Percentiles rank a stretch among this genome's conserved stretches.
phyloP scores from a whole-genome alignment of 2,329 filamentous ascomycete genomes.

The Scedosporium minutisporum region DNA sequence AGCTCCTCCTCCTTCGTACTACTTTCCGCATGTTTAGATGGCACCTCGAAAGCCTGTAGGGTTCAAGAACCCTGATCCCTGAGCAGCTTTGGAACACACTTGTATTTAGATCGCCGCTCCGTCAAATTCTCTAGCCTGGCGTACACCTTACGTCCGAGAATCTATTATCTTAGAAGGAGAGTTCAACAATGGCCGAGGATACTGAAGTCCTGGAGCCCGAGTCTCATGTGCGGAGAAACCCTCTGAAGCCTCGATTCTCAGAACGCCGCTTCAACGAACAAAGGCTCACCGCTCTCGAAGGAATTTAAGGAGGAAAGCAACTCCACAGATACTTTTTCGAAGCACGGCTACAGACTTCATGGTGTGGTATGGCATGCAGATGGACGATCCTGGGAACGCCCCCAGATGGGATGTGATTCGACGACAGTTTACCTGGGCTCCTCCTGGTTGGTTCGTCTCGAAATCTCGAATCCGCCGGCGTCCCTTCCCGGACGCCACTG shows the following conservation, averaged over 20 bases:
- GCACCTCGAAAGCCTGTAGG: neutral
- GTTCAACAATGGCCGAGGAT: too few relatives aligned
- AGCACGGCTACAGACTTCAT: neutral
- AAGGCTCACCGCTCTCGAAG: too few relatives aligned
- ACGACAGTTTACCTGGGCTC: neutral
- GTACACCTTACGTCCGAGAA: too few relatives aligned
- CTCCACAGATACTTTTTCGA: neutral
- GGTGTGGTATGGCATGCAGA: neutral
- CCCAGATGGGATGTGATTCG: neutral
- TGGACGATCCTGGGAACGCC: neutral
- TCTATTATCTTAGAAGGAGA: too few relatives aligned
- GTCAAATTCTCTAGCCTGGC: too few relatives aligned
- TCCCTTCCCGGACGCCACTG: neutral
- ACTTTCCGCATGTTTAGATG: neutral
- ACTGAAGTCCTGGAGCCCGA: too few relatives aligned
- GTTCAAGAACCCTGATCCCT: neutral
- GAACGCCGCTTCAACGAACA: too few relatives aligned
- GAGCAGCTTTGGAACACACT: neutral
- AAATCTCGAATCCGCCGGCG: neutral
- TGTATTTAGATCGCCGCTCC: too few relatives aligned
- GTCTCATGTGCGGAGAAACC: too few relatives aligned
- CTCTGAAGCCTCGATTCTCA: too few relatives aligned
- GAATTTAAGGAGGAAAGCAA: too few relatives aligned
- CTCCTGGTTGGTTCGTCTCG: neutral
- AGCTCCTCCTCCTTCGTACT: neutral